Percentiles rank a stretch among this genome's conserved stretches.
Evolutionary conservation across 192 early-diverging fungal genomes (phyloP).

Genomic region (Mortierella alpina): DNA sequence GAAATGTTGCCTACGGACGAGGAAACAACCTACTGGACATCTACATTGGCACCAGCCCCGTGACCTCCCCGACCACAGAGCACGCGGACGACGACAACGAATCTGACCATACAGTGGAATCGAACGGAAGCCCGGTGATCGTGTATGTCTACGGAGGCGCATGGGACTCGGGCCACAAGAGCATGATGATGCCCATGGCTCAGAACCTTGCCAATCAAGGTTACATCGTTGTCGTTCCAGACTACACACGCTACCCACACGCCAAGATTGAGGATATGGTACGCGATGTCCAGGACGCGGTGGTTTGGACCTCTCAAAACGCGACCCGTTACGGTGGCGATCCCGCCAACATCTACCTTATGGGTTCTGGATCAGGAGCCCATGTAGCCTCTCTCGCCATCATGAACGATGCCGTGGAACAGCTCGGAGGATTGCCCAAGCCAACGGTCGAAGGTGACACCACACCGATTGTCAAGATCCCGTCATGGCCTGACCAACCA

Average conservation of each 20-base stretch:
- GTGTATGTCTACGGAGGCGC: constrained; percentile 51
- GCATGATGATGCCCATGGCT: constrained; percentile 58
- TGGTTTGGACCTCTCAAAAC: constrained; percentile 49
- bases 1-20: constrained; percentile 45
- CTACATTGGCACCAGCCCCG: constrained; percentile 29
- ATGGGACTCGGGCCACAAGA: constrained; percentile 55
- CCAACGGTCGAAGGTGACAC: constrained; percentile 21
- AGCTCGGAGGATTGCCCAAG: constrained; percentile 30
- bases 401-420: constrained; percentile 53
- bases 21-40: constrained; percentile 37
- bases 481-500: constrained; percentile 48
- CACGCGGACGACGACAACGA: constrained; percentile 34
- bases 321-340: constrained; percentile 53
- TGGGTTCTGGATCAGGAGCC: constrained; percentile 55
- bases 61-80: not conserved
- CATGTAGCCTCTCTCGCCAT: constrained; percentile 53
- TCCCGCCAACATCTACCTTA: constrained; percentile 53
- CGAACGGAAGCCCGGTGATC: constrained; percentile 48
- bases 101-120: constrained; percentile 50
- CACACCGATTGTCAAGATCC: constrained; percentile 29
- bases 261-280: constrained; percentile 61
- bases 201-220: constrained; percentile 61
- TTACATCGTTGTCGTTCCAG: constrained; percentile 57
- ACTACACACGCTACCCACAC: constrained; percentile 56
- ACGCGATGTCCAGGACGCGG: constrained; percentile 52